Percentiles rank a stretch among this genome's conserved stretches.
These are phyloP conservation scores for Fagus crenata DNA, from an alignment of 306 rosid species.

Conservation along the genomic window DNA sequence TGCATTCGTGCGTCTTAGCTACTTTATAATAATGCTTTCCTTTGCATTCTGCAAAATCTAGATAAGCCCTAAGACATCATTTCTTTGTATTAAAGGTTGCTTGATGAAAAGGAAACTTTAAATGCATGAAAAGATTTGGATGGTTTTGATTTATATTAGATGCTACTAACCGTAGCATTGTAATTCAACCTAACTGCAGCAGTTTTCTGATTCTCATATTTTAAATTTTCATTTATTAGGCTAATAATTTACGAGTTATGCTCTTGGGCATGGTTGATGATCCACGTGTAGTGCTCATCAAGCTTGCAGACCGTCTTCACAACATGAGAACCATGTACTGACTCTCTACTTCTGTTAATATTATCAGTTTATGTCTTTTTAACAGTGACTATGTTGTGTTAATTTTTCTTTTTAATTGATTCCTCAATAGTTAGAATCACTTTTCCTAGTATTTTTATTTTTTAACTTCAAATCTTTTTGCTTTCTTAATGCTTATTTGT, in stretches of 20 bases:
- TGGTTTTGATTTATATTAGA: slow-evolving; percentile 11
- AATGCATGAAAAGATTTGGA: background rate
- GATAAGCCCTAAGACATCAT: background rate
- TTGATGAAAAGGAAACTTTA: background rate
- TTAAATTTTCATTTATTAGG: slow-evolving; percentile 56
- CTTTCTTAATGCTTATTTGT: background rate
- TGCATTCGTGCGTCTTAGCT: slow-evolving; percentile 6
- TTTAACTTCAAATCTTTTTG: background rate
- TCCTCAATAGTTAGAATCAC: slow-evolving; percentile 8
- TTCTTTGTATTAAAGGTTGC: background rate
- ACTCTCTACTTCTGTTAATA: slow-evolving; percentile 30
- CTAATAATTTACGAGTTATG: slow-evolving; percentile 87
- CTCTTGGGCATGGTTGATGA: slow-evolving; percentile 99
- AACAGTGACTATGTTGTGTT: slow-evolving; percentile 20
- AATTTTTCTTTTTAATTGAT: background rate
- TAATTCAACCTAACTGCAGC: slow-evolving; percentile 8
- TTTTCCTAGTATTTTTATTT: slow-evolving; percentile 4
- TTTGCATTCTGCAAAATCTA: background rate
- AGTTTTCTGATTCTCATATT: slow-evolving; percentile 42
- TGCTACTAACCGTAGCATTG: slow-evolving; percentile 15
- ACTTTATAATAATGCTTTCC: background rate
- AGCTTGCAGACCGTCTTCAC: slow-evolving; percentile 99
- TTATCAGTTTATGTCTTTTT: slow-evolving; percentile 10
- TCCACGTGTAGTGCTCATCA: slow-evolving; percentile 96
- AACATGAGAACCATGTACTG: slow-evolving; percentile 96